Percentiles rank a stretch among this genome's conserved stretches.
phyloP scores from a whole-genome alignment of 495 filamentous ascomycete species.

The Penicillium herquei region DNA sequence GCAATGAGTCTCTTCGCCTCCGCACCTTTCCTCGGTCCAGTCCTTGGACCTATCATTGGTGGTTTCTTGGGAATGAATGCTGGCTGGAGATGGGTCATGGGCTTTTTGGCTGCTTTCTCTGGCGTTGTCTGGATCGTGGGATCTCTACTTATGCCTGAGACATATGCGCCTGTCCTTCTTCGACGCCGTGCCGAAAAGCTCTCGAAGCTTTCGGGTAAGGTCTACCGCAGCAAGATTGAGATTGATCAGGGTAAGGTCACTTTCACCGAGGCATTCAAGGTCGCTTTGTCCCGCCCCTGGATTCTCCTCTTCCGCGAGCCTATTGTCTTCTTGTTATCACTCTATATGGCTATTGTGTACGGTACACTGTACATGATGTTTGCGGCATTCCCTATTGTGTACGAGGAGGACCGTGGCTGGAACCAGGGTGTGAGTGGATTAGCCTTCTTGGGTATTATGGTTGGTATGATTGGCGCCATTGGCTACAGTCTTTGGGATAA shows the following conservation, averaged over 20 bases:
- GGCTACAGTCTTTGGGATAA: conserved; percentile 49
- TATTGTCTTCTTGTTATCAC: conserved; percentile 62
- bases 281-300: conserved; percentile 50
- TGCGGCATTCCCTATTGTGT: conserved; percentile 79
- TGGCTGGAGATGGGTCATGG: conserved; percentile 70
- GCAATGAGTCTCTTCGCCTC: conserved; percentile 63
- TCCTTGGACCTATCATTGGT: conserved; percentile 58
- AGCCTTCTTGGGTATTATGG: conserved; percentile 76
- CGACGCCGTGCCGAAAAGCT: conserved; percentile 51
- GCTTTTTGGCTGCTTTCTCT: conserved; percentile 50
- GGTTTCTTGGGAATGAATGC: conserved; percentile 58
- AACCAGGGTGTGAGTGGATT: conserved; percentile 69
- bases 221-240: conserved; percentile 51
- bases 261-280: conserved; percentile 39
- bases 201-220: conserved; percentile 54
- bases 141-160: conserved; percentile 56
- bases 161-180: conserved; percentile 59
- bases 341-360: conserved; percentile 76
- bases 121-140: conserved; percentile 57
- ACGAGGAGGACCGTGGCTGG: conserved; percentile 71
- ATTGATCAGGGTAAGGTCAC: conserved; percentile 41
- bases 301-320: conserved; percentile 51
- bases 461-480: conserved; percentile 73
- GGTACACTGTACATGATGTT: conserved; percentile 83
- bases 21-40: conserved; percentile 70